Conservation (phyloP, 2,329 filamentous ascomycete genomes). For the Ophiocordyceps camponoti-saundersi region DNA sequence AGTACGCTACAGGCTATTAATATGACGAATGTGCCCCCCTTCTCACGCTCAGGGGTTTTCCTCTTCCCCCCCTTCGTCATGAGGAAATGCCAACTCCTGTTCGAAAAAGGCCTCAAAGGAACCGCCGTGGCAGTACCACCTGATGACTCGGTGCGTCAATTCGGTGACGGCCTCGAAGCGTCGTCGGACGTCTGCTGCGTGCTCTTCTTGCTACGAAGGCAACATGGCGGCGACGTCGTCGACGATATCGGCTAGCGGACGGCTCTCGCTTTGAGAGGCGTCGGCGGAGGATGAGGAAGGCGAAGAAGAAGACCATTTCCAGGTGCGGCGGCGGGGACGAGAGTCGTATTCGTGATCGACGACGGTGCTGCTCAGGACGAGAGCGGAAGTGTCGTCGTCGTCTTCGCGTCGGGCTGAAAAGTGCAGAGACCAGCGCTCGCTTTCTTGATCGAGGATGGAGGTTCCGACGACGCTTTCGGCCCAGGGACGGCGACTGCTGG, state of each 20-base stretch:
- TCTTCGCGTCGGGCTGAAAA: conserved; percentile 9
- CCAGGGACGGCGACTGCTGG: conserved; percentile 8
- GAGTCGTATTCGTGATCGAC: conserved; percentile 2
- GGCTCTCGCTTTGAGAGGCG: conserved; percentile 4
- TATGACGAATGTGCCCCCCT: too few relatives aligned
- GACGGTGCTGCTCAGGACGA: conserved; percentile 9
- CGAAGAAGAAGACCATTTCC: conserved; percentile 12
- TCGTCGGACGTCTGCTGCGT: neutral
- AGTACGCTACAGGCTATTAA: too few relatives aligned
- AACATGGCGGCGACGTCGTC: conserved; percentile 4
- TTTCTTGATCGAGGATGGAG: conserved; percentile 12
- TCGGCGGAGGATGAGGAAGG: neutral
- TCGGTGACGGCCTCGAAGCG: too few relatives aligned
- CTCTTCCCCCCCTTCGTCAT: too few relatives aligned
- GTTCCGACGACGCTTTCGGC: conserved; percentile 14
- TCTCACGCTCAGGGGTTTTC: too few relatives aligned
- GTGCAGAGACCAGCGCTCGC: conserved; percentile 12
- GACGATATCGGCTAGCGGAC: conserved; percentile 9
- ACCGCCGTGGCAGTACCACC: neutral
- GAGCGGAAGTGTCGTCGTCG: conserved; percentile 2
- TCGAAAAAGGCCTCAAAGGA: neutral
- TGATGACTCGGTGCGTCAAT: neutral
- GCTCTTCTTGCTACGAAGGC: conserved; percentile 5
- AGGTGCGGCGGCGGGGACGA: conserved; percentile 6
- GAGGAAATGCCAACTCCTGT: too few relatives aligned